Percentiles rank a stretch among this genome's conserved stretches.
These are phyloP conservation scores for Pelargonium australe DNA, from an alignment of 441 rosid species.

Conservation along the genomic window DNA sequence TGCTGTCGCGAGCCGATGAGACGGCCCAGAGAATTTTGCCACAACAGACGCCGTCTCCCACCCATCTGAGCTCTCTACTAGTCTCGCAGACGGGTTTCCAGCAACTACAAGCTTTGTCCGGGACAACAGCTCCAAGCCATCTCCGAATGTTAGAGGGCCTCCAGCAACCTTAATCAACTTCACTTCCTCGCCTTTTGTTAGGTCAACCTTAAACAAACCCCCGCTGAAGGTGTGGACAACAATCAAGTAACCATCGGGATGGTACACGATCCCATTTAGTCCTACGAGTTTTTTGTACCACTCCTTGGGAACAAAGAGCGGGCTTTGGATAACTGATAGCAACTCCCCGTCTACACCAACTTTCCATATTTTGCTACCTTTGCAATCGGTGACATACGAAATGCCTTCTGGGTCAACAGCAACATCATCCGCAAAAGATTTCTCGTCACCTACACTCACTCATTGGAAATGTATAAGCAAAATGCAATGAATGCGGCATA, in stretches of 20 bases:
- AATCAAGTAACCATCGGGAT: conserved; percentile 68
- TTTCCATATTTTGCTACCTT: conserved; percentile 60
- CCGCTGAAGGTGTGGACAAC: conserved; percentile 73
- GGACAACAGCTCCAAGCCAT: conserved; percentile 67
- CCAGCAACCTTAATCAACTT: conserved; percentile 41
- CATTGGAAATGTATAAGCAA: no score
- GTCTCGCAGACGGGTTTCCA: conserved; percentile 54
- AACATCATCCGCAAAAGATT: conserved; percentile 72
- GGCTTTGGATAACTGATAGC: conserved; percentile 39
- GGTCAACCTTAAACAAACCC: conserved; percentile 48
- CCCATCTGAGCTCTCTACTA: conserved; percentile 74
- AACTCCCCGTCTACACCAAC: conserved; percentile 54
- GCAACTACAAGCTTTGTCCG: conserved; percentile 70
- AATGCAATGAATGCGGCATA: no score
- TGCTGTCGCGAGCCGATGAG: conserved; percentile 63
- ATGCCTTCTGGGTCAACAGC: conserved; percentile 67
- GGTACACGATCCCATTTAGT: conserved; percentile 76
- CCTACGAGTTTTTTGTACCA: conserved; percentile 64
- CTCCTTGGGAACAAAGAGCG: conserved; percentile 49
- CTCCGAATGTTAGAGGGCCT: conserved; percentile 62
- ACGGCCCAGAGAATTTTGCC: conserved; percentile 54
- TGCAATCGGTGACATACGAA: conserved; percentile 69
- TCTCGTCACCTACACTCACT: conserved; percentile 42
- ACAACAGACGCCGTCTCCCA: conserved; percentile 69
- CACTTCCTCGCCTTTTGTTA: conserved; percentile 39